A percentile compares a stretch with the other conserved stretches of the same genome.
Conservation (phyloP, 106 monocot species). For the Agapanthus africanus region DNA sequence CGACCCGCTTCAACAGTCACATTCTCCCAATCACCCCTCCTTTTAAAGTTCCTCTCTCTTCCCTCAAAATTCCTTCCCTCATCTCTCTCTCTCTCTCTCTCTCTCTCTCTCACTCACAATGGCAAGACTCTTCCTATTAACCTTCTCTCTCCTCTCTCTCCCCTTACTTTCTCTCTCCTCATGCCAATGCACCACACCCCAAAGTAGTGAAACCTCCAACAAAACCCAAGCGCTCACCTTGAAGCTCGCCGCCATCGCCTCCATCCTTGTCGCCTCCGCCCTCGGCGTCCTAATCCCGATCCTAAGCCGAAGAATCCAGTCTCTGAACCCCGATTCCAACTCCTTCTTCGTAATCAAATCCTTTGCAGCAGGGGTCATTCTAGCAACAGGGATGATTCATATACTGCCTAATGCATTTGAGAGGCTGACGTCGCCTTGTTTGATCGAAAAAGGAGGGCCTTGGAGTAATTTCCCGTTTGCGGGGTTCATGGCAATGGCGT, state of each 20-base stretch:
- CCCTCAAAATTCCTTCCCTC: too few species aligned
- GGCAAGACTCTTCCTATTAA: too few species aligned
- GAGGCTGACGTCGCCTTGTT: constrained; percentile 45
- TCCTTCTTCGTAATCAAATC: constrained; percentile 50
- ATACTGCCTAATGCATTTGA: constrained; percentile 56
- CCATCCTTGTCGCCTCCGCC: constrained; percentile 45
- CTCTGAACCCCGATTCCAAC: constrained; percentile 33
- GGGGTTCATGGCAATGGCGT: constrained; percentile 57
- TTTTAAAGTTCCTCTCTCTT: too few species aligned
- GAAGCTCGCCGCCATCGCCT: constrained; percentile 50
- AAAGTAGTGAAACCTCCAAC: not conserved
- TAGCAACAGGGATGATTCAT: constrained; percentile 57
- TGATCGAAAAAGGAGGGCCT: constrained; percentile 15
- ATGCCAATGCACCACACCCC: constrained; percentile 17
- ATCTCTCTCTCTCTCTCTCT: too few species aligned
- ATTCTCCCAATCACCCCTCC: too few species aligned
- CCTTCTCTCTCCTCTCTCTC: not conserved
- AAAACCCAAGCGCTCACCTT: constrained; percentile 14
- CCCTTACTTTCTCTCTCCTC: constrained; percentile 12
- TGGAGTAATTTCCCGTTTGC: constrained; percentile 62
- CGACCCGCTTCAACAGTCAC: too few species aligned
- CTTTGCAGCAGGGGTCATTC: constrained; percentile 64
- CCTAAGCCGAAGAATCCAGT: constrained; percentile 25
- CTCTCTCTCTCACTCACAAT: too few species aligned
- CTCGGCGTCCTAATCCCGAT: constrained; percentile 45